Base-by-base conservation (phyloP, 441 rosid species). In the Adansonia gregorii region DNA sequence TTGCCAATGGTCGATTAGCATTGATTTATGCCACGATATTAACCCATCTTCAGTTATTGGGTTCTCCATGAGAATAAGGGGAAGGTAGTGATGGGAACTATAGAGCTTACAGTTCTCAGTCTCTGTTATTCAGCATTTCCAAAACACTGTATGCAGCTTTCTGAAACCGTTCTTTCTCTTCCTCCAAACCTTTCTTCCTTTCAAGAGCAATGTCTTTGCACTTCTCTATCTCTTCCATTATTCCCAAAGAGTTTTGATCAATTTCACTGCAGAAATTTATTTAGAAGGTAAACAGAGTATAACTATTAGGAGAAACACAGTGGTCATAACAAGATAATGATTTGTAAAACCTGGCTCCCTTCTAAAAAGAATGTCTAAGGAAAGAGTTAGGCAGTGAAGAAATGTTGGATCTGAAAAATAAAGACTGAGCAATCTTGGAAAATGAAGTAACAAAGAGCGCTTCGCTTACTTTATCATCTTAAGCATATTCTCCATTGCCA, bases 141-240 rank as follows among this genome's bases (percentile, higher is more conserved):
- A 93, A 78, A 41, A 90, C 89, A 65, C 92, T 78, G 78, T 84
- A 93, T 78, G 94, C 98, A 86, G 94, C 98, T 83, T 90, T 94
- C 87, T 94, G 97, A 84, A 89, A 88, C 70, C 71, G 87, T 58
- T 91, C 89, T 85, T 82, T 92, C 84, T 92, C 92, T 58, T 90
- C 97, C 66, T 89, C 97, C 55, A 96, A 79, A 31, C 52, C 64
- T 72, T 85, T 88, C 90, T 91, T 90, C 89, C 87, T 89, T 85
- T 94, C 93, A 46, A 86, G 78, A 39, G 89, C 92, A 66, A 85
- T 84, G 54, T 85, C 90, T 82, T 86, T 91, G 84, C 91, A 89
- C 84, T 88, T 94, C 83, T 81, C 92, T 54, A 91, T 88, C 82
- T 96, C 98, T 82, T 91, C 97, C 73, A 74, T 77, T 67, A 96